Evolutionary conservation across 768 basidiomycete species (phyloP), one percentile per base, ranked within the genome.

Genomic region (Naganishia kalamii): DNA sequence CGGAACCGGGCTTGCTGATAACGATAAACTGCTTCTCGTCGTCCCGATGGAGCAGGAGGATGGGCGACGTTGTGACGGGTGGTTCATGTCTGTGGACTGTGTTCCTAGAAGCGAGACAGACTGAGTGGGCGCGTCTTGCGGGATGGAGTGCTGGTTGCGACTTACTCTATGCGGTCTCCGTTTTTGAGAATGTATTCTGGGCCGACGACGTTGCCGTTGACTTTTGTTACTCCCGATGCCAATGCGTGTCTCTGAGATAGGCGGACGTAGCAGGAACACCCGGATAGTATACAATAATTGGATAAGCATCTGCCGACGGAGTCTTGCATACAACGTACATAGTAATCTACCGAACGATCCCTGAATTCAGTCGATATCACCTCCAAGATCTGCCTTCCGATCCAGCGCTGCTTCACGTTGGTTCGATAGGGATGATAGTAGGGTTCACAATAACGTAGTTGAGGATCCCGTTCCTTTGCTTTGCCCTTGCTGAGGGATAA

Each of bases 81-180:
- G 96, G 96, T 78, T 99, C 96, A 75, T 99, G 96, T n/a, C 92
- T 83, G 77, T 93, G 91, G 15, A 93, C 90, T 15, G 93, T 83
- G 72, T 97, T 96, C 73, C 91, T 93, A 52, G 15, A 21, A 19
- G 32, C 19, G 21, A 21, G 32, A 19, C 25, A 29, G 21, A 27
- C 47, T 23, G 40, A 35, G 40, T 35, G 37, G 40, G 12, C 0
- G 6, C 7, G n/a, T 19, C 65, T 49, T 70, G 73, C 27, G 67
- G 29, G 37, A 70, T 49, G 21, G 23, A 35, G 4, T 3, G 5
- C 46, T 12, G 19, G 30, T 30, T 35, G 19, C 23, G 0, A 82
- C 88, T 68, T 68, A 91, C 90, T 94, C 90, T 57, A 96, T 86
- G 29, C 89, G 83, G 77, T 99, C 94, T 8, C 92, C 92, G 70